A percentile compares a stretch with the other conserved stretches of the same genome.
Evolutionary conservation across 805 yeast genomes (phyloP).

Genomic region (Deakozyma indianensis): DNA sequence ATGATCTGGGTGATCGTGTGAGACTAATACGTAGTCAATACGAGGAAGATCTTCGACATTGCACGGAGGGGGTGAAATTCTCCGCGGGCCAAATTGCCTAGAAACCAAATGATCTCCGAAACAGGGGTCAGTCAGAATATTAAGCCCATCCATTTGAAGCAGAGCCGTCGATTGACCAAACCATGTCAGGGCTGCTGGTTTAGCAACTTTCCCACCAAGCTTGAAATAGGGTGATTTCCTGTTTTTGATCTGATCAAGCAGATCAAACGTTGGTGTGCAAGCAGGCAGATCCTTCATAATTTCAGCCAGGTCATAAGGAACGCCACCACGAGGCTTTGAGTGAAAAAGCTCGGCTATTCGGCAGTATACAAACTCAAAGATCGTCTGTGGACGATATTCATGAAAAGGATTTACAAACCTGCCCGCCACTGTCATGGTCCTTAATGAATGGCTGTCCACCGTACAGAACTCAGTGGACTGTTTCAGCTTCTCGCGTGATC

Average conservation of each 20-base stretch:
- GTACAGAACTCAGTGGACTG: slow-evolving; percentile 8
- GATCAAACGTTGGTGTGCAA: slow-evolving; percentile 39
- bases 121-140: slow-evolving; percentile 75
- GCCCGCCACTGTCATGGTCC: slow-evolving; percentile 46
- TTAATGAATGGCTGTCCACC: slow-evolving; percentile 21
- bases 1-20: slow-evolving; percentile 95
- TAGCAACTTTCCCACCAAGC: slow-evolving; percentile 1
- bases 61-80: slow-evolving; percentile 72
- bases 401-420: slow-evolving; percentile 81
- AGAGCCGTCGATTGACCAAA: slow-evolving; percentile 26
- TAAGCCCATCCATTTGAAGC: slow-evolving; percentile 88
- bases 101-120: slow-evolving; percentile 52
- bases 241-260: slow-evolving; percentile 15
- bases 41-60: slow-evolving; percentile 44
- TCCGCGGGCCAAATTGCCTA: slow-evolving; percentile 60
- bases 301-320: slow-evolving; percentile 33
- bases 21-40: slow-evolving; percentile 63
- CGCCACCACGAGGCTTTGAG: slow-evolving; percentile 40
- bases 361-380: slow-evolving; percentile 69
- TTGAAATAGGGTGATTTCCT: slow-evolving; percentile 5
- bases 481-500: slow-evolving; percentile 23
- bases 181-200: slow-evolving; percentile 4
- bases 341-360: slow-evolving; percentile 60
- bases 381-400: slow-evolving; percentile 81
- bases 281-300: slow-evolving; percentile 47